Evolutionary conservation across 106 monocot genomes (phyloP), one percentile per base, ranked within the genome.

Genomic region (Amphibolis antarctica): DNA sequence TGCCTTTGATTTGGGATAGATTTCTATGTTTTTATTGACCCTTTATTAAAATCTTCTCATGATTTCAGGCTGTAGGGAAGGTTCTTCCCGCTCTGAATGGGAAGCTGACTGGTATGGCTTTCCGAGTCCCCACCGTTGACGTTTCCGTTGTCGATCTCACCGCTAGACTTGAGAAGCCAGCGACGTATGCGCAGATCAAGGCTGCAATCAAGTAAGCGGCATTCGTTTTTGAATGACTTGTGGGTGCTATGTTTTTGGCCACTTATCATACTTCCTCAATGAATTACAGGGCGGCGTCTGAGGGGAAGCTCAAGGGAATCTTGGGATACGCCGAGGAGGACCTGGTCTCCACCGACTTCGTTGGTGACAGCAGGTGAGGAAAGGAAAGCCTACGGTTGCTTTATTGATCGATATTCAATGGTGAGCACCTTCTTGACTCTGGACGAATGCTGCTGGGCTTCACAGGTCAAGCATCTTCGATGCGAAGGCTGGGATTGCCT

Each of bases 381-480:
- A 45, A 26, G n/a, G n/a, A n/a, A n/a, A n/a, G n/a, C n/a, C n/a
- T n/a, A n/a, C n/a, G n/a, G n/a, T n/a, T n/a, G n/a, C n/a, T n/a
- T n/a, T n/a, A n/a, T n/a, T n/a, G n/a, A n/a, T 30, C 22, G 21
- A 26, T n/a, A 46, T 64, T 11, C 27, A 19, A 48, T 26, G 18
- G 22, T 56, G 9, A 12, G 17, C 13, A 12, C 23, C 25, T 5
- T 56, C 1, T 3, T 56, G 25, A 1, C 22, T 20, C 0, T 26
- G 17, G 17, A 27, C 55, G 5, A 27, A 60, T 20, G 21, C 14
- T 28, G 12, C 9, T 9, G 15, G 0, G 4, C 10, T 18, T 50
- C 20, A 10, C 58, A 73, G 73, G 66, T 74, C 73, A 28, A 74
- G 73, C 73, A 74, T 74, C 73, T 74, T 74, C 27, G 73, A 74